These are phyloP conservation scores for Radiomyces spectabilis DNA, from an alignment of 192 early-diverging fungal genomes.

Conservation along the genomic window DNA sequence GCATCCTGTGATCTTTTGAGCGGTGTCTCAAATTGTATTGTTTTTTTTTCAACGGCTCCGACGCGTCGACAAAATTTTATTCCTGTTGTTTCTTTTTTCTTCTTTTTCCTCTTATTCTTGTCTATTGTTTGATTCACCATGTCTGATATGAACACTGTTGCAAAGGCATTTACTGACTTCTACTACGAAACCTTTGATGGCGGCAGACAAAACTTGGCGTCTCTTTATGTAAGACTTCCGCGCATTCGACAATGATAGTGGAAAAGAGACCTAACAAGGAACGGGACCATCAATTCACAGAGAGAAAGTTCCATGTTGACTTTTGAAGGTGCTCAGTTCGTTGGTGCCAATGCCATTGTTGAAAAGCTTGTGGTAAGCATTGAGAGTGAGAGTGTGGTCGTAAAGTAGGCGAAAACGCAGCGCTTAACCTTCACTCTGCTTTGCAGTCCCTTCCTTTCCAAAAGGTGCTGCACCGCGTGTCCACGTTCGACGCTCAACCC, in stretches of 20 bases:
- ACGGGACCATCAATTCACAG: constrained; percentile 36
- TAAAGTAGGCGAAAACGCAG: no score
- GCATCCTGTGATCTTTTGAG: no score
- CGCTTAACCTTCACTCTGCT: background rate
- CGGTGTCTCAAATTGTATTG: no score
- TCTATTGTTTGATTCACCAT: background rate
- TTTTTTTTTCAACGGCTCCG: no score
- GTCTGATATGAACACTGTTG: constrained; percentile 31
- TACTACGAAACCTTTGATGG: constrained; percentile 87
- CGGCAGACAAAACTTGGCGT: constrained; percentile 51
- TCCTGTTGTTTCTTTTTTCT: background rate
- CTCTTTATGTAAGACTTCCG: constrained; percentile 72
- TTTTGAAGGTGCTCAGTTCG: constrained; percentile 69
- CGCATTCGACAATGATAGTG: background rate
- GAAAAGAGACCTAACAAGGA: background rate
- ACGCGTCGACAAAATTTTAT: no score
- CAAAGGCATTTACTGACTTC: constrained; percentile 69
- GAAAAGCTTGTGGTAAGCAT: constrained; percentile 72
- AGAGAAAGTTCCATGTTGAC: constrained; percentile 74
- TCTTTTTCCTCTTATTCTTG: background rate
- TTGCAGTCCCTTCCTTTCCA: constrained; percentile 69
- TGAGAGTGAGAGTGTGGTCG: no score
- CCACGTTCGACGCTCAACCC: constrained; percentile 80
- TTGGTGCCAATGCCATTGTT: constrained; percentile 57
- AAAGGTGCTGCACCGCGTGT: constrained; percentile 62